Base-by-base conservation (phyloP, 306 rosid species). In the Casuarina equisetifolia region DNA sequence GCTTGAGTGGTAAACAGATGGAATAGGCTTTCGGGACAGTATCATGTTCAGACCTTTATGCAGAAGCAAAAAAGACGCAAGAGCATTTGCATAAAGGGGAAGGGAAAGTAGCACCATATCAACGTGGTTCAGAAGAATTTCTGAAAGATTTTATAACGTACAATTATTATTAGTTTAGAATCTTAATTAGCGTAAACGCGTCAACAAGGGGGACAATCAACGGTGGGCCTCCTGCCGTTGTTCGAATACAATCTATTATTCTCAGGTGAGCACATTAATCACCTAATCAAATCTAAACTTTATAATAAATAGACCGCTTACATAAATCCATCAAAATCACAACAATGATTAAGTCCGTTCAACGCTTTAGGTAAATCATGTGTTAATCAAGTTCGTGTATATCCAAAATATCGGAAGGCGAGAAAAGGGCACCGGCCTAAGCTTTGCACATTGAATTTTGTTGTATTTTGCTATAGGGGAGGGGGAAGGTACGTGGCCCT, bases 271-370 rank as follows among this genome's bases (percentile, higher is more conserved):
- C 43, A 63, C n/a, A n/a, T 64, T 8, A 25, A 59, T 43, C 1
- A 25, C 4, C 66, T 78, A 72, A 82, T 54, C 57, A 51, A 79
- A 62, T 80, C 79, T 62, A 49, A 69, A 63, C 84, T 84, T 82
- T 82, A 44, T 69, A 25, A 74, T 63, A 69, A 82, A 77, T 82
- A 69, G 84, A 84, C 84, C 79, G 10, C 49, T 76, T 76, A 48
- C 48, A 3, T 49, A 19, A 42, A 51, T 70, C 51, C 40, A 79
- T 81, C 76, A 75, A 57, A 84, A 86, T 82, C 81, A 73, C 16
- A 72, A 75, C 82, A 83, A 85, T 83, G 75, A 86, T 86, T 86
- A 80, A 81, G 63, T 82, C 72, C 69, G 76, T 58, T 68, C 72
- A 77, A 70, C 55, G 78, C 85, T 81, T 76, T 74, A 61, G n/a